Evolutionary conservation across 1,139 yeast genomes (phyloP).

Genomic region (Lodderomyces parapsilosis): DNA sequence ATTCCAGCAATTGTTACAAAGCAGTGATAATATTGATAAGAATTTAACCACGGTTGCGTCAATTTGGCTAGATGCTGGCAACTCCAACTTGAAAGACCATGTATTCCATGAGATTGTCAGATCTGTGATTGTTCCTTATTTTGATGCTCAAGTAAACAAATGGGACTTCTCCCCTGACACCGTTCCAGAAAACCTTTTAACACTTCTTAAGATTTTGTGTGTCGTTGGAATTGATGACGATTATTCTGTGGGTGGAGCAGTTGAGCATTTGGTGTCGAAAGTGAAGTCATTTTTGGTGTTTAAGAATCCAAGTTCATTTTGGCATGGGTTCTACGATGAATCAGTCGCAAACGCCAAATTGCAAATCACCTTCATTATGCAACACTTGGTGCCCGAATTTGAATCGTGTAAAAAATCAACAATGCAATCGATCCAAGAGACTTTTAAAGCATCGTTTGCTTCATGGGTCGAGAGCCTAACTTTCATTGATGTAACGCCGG

Average conservation of each 20-base stretch:
- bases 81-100: constrained; percentile 5
- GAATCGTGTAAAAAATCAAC: background rate
- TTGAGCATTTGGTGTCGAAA: constrained; percentile 3
- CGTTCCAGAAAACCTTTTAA: constrained; percentile 13
- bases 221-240: background rate
- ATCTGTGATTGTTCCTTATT: constrained; percentile 17
- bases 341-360: too few relatives aligned
- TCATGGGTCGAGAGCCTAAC: constrained; percentile 4
- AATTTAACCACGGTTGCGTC: constrained; percentile 5
- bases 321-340: too few relatives aligned
- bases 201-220: constrained; percentile 19
- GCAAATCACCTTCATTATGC: constrained; percentile 6
- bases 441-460: constrained; percentile 6
- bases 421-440: background rate
- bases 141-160: constrained; percentile 7
- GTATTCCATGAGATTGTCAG: constrained; percentile 17
- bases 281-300: constrained; percentile 15
- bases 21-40: background rate
- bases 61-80: constrained; percentile 8
- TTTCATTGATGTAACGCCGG: background rate
- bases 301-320: too few relatives aligned
- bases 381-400: constrained; percentile 8
- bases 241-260: background rate
- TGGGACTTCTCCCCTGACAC: constrained; percentile 16
- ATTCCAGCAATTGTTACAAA: background rate